Base-by-base conservation (phyloP, 208 protist species). In the Leishmania aethiopica region DNA sequence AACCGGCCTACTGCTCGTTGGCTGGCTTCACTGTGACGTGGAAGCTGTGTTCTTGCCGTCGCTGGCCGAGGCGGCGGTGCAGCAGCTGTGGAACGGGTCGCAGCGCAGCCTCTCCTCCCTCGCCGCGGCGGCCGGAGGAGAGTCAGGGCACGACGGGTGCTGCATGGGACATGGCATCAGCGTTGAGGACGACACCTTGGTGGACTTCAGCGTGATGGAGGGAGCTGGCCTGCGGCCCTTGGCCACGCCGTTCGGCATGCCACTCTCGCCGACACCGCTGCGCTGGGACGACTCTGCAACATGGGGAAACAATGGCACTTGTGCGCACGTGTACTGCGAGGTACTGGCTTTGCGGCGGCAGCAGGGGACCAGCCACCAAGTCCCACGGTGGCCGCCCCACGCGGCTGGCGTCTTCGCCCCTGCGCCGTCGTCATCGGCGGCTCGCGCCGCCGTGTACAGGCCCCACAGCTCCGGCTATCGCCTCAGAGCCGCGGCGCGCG, bases 1-100 rank as follows among this genome's bases (percentile, higher is more conserved):
- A 8, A 79, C 66, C 19, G 82, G 80, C 3, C 37, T 82, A 47
- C 51, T 78, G 67, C 73, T 64, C 35, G 53, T 77, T 28, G 87
- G 87, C 13, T 92, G 89, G 89, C 80, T 90, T 53, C 87, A 92
- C 79, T 90, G 89, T 72, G 86, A 88, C 75, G 83, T 90, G n/a
- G 82, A 82, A 66, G 71, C 80, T 42, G 55, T 77, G 22, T 88
- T 78, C 51, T 66, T 81, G 2, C 6, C 72, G 13, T 80, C 77
- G 22, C 45, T 85, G n/a, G 4, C n/a, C n/a, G 82, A 78, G 72
- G 79, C 71, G 3, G 75, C 62, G n/a, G 75, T 37, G 69, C 79
- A 84, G 71, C 81, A 76, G 64, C 77, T 89, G 67, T 89, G 83
- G 86, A 83, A 77, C 69, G 79, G 80, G 15, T 22, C 55, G 15